Evolutionary conservation across 192 early-diverging fungal genomes (phyloP).

Genomic region (Coemansia sp.): DNA sequence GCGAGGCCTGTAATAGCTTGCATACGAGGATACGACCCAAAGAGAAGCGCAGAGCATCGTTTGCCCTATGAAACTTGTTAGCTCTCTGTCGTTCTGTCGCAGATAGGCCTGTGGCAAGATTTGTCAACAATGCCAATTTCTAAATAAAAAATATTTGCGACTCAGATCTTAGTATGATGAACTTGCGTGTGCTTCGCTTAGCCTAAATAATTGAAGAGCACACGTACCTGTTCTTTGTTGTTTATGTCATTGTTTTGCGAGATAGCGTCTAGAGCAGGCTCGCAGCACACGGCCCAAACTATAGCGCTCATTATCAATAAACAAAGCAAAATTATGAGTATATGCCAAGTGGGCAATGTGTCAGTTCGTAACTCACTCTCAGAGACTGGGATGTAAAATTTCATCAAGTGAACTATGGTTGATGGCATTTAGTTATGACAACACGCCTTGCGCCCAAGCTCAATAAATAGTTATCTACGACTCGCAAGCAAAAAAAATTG

Average conservation of each 20-base stretch:
- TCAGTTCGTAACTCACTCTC: no score
- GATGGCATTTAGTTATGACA: no score
- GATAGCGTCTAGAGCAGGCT: background rate
- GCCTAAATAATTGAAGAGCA: background rate
- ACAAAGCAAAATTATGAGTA: background rate
- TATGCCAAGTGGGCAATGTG: background rate
- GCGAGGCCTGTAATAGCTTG: background rate
- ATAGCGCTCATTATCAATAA: background rate
- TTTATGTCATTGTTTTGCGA: background rate
- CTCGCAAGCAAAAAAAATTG: no score
- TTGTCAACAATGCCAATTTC: background rate
- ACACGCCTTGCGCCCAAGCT: no score
- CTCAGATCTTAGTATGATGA: background rate
- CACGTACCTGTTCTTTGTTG: background rate
- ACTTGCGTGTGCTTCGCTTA: background rate
- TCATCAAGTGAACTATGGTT: no score
- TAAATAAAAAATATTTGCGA: background rate
- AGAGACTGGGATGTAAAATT: no score
- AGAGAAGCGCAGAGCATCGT: constrained; percentile 36
- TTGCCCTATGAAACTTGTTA: background rate
- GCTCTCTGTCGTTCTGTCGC: constrained; percentile 4
- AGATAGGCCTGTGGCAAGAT: background rate
- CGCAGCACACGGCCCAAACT: background rate
- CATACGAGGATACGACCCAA: constrained; percentile 18
- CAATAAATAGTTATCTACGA: no score